Conservation (phyloP, 208 protist species). For the Trypanosoma brucei region DNA sequence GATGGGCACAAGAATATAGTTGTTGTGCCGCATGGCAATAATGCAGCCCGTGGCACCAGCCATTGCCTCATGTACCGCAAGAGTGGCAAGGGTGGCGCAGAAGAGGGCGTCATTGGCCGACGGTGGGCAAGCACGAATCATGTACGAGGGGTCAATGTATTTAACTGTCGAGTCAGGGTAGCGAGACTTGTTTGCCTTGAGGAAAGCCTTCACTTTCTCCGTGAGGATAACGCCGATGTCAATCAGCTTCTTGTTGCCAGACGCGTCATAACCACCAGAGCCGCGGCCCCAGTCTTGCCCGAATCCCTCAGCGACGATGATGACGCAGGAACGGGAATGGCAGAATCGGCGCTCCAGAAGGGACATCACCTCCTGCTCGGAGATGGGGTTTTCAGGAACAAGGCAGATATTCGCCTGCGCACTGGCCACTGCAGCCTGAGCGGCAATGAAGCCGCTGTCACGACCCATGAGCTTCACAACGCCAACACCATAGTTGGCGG, state of each 20-base stretch:
- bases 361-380: slow-evolving; percentile 77
- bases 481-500: slow-evolving; percentile 86
- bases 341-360: slow-evolving; percentile 78
- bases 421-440: slow-evolving; percentile 87
- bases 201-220: slow-evolving; percentile 71
- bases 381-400: slow-evolving; percentile 87
- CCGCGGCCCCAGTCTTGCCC: slow-evolving; percentile 80
- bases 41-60: slow-evolving; percentile 82
- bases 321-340: slow-evolving; percentile 78
- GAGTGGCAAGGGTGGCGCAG: slow-evolving; percentile 76
- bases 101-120: slow-evolving; percentile 88
- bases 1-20: slow-evolving; percentile 89
- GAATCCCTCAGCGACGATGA: slow-evolving; percentile 95
- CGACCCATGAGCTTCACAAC: slow-evolving; percentile 96
- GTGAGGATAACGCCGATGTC: slow-evolving; percentile 91
- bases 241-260: slow-evolving; percentile 88
- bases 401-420: slow-evolving; percentile 91
- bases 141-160: slow-evolving; percentile 97
- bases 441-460: slow-evolving; percentile 93
- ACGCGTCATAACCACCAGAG: slow-evolving; percentile 74
- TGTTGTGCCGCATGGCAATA: slow-evolving; percentile 87
- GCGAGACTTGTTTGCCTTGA: slow-evolving; percentile 63
- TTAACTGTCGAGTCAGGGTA: slow-evolving; percentile 82
- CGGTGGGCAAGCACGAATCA: slow-evolving; percentile 91
- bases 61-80: slow-evolving; percentile 91